Conservation (phyloP, 768 basidiomycete genomes). For the Suillus paluster region DNA sequence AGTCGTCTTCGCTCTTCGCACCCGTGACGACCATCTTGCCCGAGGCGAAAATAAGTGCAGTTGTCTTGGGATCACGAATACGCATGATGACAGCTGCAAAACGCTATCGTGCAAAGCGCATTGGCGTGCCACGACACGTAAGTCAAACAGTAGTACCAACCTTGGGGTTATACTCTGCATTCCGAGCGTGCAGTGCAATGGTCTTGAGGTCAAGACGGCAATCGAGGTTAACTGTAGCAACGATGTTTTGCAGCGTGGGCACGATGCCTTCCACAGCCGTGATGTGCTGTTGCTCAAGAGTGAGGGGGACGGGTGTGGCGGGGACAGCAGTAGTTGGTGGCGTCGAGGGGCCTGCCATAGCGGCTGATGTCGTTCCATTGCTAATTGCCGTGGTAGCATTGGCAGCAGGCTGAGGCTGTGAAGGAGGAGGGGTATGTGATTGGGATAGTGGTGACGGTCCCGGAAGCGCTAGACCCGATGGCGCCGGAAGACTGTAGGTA, state of each 20-base stretch:
- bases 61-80: conserved; percentile 99
- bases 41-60: conserved; percentile 98
- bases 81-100: conserved; percentile 99
- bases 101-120: conserved; percentile 83
- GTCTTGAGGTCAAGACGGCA: conserved; percentile 98
- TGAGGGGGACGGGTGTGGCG: conserved; percentile 72
- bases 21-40: conserved; percentile 99
- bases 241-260: conserved; percentile 99
- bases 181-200: conserved; percentile 95
- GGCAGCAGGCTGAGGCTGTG: conserved; percentile 25
- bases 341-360: conserved; percentile 62
- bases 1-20: conserved; percentile 98
- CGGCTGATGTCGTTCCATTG: conserved; percentile 39
- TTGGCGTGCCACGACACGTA: conserved; percentile 53
- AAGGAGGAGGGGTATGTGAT: conserved; percentile 38
- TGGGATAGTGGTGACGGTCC: conserved; percentile 61
- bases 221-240: conserved; percentile 98
- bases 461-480: conserved; percentile 54
- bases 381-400: conserved; percentile 37
- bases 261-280: conserved; percentile 98
- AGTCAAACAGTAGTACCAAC: conserved; percentile 65
- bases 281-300: conserved; percentile 92
- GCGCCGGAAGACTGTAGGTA: conserved; percentile 47
- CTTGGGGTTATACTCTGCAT: conserved; percentile 99
- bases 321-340: conserved; percentile 57